Base-by-base conservation (phyloP, 768 basidiomycete species). In the Paxillus ammoniavirescens region DNA sequence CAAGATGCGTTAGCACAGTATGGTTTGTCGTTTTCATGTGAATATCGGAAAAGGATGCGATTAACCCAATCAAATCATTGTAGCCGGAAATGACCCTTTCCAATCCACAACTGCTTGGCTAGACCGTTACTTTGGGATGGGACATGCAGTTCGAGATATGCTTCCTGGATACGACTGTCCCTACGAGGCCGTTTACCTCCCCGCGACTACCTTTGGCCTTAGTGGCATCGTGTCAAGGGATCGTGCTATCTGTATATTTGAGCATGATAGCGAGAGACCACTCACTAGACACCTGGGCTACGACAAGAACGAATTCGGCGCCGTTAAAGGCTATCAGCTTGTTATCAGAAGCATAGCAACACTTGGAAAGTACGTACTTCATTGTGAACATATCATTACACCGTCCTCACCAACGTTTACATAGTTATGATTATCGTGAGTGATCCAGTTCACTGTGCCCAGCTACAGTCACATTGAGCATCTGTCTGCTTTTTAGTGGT, bases 101-200 rank as follows among this genome's bases (percentile, higher is more conserved):
- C 85, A 87, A 63, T 66, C 77, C 2, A 77, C 79, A 0, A 82
- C 84, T 5, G 82, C 82, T 2, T 86, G 81, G 78, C 75, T 85
- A 10, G 84, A 86, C 56, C 71, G 83, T 7, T 79, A 74, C 62
- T 86, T 86, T 57, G 85, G 84, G 35, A 84, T 85, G 82, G 84
- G 84, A 0, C 61, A 63, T 13, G 45, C 73, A 4, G 77, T 80
- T n/a, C 76, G 81, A n/a, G 77, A 83, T 37, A 72, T 87, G 72
- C 75, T 87, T n/a, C 77, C 79, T 1, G 78, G 81, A 41, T 87
- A 87, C 62, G 86, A 87, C 62, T 86, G 85, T 58, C 86, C 86
- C 4, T 68, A 77, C 54, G 82, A 85, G 46, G 77, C 84, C 0
- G 72, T 81, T 10, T 82, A 75, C 63, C 70, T 87, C n/a, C 80